phyloP scores from a whole-genome alignment of 1,284 basidiomycete genomes.

The Leccinum subspadiceum region DNA sequence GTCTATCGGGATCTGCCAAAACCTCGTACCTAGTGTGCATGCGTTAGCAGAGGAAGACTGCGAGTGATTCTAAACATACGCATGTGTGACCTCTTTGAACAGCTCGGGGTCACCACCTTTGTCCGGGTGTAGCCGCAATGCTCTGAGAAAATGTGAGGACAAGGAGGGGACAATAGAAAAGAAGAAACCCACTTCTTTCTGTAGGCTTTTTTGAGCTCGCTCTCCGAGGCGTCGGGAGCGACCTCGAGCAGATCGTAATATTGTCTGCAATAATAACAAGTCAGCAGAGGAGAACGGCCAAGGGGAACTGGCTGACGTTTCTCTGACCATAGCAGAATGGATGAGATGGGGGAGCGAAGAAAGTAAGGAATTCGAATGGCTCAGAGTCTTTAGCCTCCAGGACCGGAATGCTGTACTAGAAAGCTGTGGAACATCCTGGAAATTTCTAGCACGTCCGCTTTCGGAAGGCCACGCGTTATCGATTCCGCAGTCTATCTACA shows the following conservation, averaged over 20 bases:
- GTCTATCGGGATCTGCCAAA: constrained; percentile 87
- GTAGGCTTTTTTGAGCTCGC: constrained; percentile 92
- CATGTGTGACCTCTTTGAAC: constrained; percentile 98
- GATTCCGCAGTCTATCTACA: constrained; percentile 6
- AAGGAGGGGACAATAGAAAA: neutral
- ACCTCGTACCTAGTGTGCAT: constrained; percentile 76
- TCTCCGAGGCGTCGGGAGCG: constrained; percentile 71
- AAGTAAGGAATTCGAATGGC: constrained; percentile 7
- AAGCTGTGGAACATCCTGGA: constrained; percentile 40
- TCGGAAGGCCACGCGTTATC: constrained; percentile 20
- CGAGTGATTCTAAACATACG: constrained; percentile 61
- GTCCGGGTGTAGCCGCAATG: constrained; percentile 91
- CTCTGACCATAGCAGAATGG: constrained; percentile 56
- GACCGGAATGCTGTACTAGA: constrained; percentile 27
- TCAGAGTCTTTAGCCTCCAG: constrained; percentile 21
- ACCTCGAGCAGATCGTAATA: constrained; percentile 89
- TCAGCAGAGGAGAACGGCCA: constrained; percentile 11
- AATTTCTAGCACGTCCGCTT: constrained; percentile 30
- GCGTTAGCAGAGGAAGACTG: constrained; percentile 5
- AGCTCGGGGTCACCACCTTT: constrained; percentile 96
- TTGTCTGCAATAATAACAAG: constrained; percentile 52
- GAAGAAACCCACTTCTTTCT: constrained; percentile 72
- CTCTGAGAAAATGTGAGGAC: constrained; percentile 47
- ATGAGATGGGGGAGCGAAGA: constrained; percentile 22
- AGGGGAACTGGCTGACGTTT: constrained; percentile 49